Percentiles rank a stretch among this genome's conserved stretches.
Conservation (phyloP, 768 basidiomycete species). For the Dacryopinax spathularia region DNA sequence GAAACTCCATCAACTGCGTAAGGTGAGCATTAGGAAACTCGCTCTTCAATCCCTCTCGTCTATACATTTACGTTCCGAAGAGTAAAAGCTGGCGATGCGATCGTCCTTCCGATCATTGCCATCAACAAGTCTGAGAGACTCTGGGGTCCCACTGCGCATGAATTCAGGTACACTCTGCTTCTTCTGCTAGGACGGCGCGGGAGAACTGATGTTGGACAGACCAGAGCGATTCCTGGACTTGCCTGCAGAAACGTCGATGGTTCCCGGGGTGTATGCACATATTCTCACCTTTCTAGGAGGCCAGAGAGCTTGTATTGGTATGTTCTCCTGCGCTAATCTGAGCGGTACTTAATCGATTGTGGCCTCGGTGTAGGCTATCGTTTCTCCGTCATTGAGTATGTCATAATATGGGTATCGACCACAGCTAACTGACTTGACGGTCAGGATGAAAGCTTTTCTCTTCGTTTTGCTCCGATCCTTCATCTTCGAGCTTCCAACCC, state of each 20-base stretch:
- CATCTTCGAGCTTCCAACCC: constrained; percentile 32
- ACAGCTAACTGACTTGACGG: background rate
- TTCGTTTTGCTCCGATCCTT: constrained; percentile 44
- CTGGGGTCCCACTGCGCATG: constrained; percentile 27
- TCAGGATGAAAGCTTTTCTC: constrained; percentile 49
- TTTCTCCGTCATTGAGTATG: background rate
- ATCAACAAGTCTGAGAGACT: constrained; percentile 20
- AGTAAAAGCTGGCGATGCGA: constrained; percentile 16
- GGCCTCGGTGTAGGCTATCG: background rate
- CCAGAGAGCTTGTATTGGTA: background rate
- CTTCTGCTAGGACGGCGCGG: too few species aligned
- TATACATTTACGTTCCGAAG: background rate
- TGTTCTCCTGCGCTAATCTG: background rate
- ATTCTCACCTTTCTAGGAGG: background rate
- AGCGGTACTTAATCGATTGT: background rate
- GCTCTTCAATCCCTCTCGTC: background rate
- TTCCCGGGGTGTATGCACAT: background rate
- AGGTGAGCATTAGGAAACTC: constrained; percentile 19
- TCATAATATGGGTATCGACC: background rate
- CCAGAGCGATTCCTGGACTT: constrained; percentile 5
- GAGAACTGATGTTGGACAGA: too few species aligned
- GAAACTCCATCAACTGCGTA: constrained; percentile 18
- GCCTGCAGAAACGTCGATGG: constrained; percentile 10
- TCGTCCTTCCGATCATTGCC: constrained; percentile 22
- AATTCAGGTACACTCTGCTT: constrained; percentile 21